These are phyloP conservation scores for Fusarium fujikuroi DNA, from an alignment of 2,329 filamentous ascomycete genomes.

Conservation along the genomic window DNA sequence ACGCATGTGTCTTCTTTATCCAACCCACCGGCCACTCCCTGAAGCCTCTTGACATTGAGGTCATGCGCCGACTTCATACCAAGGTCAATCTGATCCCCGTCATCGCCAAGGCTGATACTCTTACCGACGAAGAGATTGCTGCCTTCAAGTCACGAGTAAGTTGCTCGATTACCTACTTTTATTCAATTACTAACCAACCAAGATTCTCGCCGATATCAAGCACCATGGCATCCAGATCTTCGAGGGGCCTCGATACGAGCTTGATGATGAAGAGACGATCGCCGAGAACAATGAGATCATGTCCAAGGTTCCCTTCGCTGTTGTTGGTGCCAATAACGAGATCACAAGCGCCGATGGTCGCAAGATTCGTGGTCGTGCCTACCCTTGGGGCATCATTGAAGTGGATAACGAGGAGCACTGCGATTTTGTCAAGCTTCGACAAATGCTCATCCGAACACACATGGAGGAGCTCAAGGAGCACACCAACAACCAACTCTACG, in stretches of 20 bases:
- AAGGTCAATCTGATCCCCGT: conserved; percentile 99
- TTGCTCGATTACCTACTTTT: conserved; percentile 34
- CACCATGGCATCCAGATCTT: conserved; percentile 99
- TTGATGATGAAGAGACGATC: conserved; percentile 99
- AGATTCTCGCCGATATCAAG: conserved; percentile 98
- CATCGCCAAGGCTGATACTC: conserved; percentile 97
- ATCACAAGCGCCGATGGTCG: conserved; percentile 91
- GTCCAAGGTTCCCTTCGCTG: conserved; percentile 99
- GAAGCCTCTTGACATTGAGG: conserved; percentile 98
- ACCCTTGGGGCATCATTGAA: conserved; percentile 98
- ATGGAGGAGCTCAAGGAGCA: conserved; percentile 99
- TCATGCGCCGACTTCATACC: conserved; percentile 99
- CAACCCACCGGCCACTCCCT: conserved; percentile 98
- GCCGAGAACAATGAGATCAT: conserved; percentile 99
- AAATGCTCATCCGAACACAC: conserved; percentile 99
- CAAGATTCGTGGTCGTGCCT: conserved; percentile 93
- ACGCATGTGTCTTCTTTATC: conserved; percentile 99
- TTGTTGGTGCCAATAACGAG: conserved; percentile 96
- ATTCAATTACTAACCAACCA: conserved; percentile 18
- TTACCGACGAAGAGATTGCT: conserved; percentile 95
- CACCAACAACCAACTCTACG: conserved; percentile 98
- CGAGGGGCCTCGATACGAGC: conserved; percentile 96
- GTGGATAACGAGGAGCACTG: conserved; percentile 99
- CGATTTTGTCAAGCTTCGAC: conserved; percentile 99
- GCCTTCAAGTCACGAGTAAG: conserved; percentile 96